Percentiles rank a stretch among this genome's conserved stretches.
These are phyloP conservation scores for Pythium brassicae DNA, from an alignment of 352 stramenopile genomes.

Conservation along the genomic window DNA sequence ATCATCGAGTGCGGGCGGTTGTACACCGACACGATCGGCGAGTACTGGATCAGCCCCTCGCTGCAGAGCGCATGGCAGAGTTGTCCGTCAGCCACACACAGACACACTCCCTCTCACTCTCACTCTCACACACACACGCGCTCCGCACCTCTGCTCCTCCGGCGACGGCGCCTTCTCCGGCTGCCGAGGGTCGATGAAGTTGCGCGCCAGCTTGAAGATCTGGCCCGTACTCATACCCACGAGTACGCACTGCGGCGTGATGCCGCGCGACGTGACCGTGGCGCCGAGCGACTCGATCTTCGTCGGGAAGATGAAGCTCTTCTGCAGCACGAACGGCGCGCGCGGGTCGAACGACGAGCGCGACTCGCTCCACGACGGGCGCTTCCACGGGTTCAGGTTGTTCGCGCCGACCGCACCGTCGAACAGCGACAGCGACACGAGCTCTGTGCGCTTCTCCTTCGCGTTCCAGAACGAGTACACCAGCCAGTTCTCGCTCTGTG, in stretches of 20 bases:
- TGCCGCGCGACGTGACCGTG: conserved; percentile 91
- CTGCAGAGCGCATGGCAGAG: conserved; percentile 14
- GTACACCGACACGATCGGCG: conserved; percentile 87
- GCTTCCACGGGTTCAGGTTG: conserved; percentile 93
- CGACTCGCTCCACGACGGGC: conserved; percentile 81
- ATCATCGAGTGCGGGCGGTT: conserved; percentile 81
- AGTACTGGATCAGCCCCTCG: conserved; percentile 87
- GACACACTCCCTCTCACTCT: not conserved
- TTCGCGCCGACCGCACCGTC: conserved; percentile 96
- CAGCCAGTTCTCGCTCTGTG: conserved; percentile 94
- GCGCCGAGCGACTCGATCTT: conserved; percentile 88
- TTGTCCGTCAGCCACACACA: not conserved
- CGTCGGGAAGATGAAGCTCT: conserved; percentile 92
- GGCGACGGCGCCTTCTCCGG: conserved; percentile 88
- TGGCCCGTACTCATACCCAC: conserved; percentile 90
- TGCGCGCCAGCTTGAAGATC: conserved; percentile 91
- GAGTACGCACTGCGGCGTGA: conserved; percentile 93
- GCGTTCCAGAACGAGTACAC: conserved; percentile 96
- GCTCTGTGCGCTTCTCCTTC: conserved; percentile 79
- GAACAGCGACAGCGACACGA: conserved; percentile 89
- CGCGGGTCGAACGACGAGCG: conserved; percentile 92
- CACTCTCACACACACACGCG: not conserved
- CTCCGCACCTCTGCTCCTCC: conserved; percentile 63
- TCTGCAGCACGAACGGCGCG: conserved; percentile 91
- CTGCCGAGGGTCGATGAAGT: conserved; percentile 92